Evolutionary conservation across 2,329 filamentous ascomycete genomes (phyloP).

Genomic region (Scytalidium lignicola): DNA sequence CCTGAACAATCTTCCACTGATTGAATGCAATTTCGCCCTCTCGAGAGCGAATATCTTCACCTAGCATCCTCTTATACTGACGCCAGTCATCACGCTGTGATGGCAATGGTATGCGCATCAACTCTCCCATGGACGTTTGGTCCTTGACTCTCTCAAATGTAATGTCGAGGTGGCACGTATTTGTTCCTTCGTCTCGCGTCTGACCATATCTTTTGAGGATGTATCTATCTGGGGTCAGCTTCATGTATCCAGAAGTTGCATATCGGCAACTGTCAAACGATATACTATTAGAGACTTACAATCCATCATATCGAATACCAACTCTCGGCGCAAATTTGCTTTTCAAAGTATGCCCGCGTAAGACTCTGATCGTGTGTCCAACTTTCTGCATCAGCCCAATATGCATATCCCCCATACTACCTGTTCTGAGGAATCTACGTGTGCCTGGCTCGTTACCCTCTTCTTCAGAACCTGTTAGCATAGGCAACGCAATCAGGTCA

Average conservation of each 20-base stretch:
- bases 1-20: constrained; percentile 11
- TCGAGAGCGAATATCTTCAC: constrained; percentile 30
- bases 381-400: constrained; percentile 43
- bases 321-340: constrained; percentile 46
- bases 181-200: constrained; percentile 34
- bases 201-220: constrained; percentile 42
- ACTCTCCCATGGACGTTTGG: constrained; percentile 37
- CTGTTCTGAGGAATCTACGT: constrained; percentile 41
- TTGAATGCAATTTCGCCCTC: constrained; percentile 33
- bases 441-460: constrained; percentile 30
- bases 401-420: constrained; percentile 40
- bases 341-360: constrained; percentile 45
- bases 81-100: constrained; percentile 54
- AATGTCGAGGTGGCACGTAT: constrained; percentile 39
- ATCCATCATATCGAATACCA: constrained; percentile 53
- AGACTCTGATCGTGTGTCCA: constrained; percentile 45
- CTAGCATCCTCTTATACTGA: constrained; percentile 41
- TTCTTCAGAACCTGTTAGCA: constrained; percentile 46
- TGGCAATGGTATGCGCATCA: constrained; percentile 43
- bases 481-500: constrained; percentile 39
- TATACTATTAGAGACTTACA: constrained; percentile 45
- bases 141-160: constrained; percentile 39
- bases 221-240: constrained; percentile 35
- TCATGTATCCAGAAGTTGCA: no score
- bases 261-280: no score